A percentile compares a stretch with the other conserved stretches of the same genome.
Evolutionary conservation across 306 rosid genomes (phyloP).

Genomic region (Arachis hypogaea): DNA sequence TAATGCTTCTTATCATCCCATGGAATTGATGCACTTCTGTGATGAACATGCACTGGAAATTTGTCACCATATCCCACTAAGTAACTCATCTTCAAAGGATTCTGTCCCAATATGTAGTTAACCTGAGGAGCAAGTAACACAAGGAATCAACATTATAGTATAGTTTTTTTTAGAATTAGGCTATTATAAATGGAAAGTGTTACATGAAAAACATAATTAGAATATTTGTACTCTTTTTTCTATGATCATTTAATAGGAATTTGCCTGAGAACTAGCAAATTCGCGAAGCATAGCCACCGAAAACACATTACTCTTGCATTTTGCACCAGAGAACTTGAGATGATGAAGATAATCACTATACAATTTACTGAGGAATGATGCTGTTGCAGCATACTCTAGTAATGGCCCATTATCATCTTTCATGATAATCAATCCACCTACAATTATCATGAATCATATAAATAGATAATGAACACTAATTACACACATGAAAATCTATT

Average conservation of each 20-base stretch:
- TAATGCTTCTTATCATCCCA: conserved; percentile 57
- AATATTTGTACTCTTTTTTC: too few species aligned
- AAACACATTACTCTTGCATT: conserved; percentile 49
- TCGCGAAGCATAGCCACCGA: conserved; percentile 52
- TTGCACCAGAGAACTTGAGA: conserved; percentile 47
- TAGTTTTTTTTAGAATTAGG: too few species aligned
- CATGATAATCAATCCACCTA: conserved; percentile 72
- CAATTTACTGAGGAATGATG: conserved; percentile 78
- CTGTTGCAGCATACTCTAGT: conserved; percentile 77
- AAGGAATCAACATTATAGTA: neutral
- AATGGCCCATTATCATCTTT: conserved; percentile 50
- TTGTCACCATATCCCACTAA: conserved; percentile 70
- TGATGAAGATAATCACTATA: conserved; percentile 76
- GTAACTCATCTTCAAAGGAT: conserved; percentile 81
- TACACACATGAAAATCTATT: neutral
- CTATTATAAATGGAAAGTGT: too few species aligned
- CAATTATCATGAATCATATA: conserved; percentile 32
- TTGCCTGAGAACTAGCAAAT: conserved; percentile 70
- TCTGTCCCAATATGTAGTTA: conserved; percentile 76
- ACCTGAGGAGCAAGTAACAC: conserved; percentile 47
- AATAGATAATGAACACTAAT: conserved; percentile 9
- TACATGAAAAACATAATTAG: too few species aligned
- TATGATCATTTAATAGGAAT: conserved; percentile 1
- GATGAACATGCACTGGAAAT: conserved; percentile 76
- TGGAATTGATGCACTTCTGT: conserved; percentile 79